Evolutionary conservation across 192 early-diverging fungal genomes (phyloP).

Genomic region (Mortierella hygrophila): DNA sequence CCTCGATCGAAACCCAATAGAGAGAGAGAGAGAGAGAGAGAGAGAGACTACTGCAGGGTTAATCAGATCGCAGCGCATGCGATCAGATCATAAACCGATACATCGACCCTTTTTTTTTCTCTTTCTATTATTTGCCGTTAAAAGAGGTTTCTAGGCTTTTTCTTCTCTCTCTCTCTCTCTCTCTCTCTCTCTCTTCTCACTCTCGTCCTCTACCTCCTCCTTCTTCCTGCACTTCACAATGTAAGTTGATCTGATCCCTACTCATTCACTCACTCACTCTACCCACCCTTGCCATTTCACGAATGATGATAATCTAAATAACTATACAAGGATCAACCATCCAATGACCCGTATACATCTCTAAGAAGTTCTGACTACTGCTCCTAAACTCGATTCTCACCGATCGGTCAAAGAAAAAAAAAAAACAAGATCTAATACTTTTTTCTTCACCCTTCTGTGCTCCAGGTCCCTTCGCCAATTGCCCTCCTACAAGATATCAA

Average conservation of each 20-base stretch:
- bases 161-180: not conserved
- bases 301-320: slow-evolving; percentile 52
- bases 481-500: not conserved
- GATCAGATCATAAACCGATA: not conserved
- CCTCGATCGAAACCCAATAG: too few relatives aligned
- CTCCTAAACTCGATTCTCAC: not conserved
- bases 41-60: not conserved
- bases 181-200: not conserved
- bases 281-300: not conserved
- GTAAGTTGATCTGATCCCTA: slow-evolving; percentile 9
- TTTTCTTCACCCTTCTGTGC: not conserved
- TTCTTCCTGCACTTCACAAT: not conserved
- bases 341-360: slow-evolving; percentile 57
- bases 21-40: not conserved
- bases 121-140: too few relatives aligned
- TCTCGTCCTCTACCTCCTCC: not conserved
- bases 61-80: slow-evolving; percentile 28
- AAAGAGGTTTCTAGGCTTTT: not conserved
- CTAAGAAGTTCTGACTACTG: slow-evolving; percentile 58
- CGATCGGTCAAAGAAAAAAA: not conserved
- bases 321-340: slow-evolving; percentile 59
- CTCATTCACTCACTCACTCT: not conserved
- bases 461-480: not conserved
- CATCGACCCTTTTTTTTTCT: not conserved
- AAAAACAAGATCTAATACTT: not conserved